Evolutionary conservation across 352 stramenopile species (phyloP).

Genomic region (Pythium phragmiticola): DNA sequence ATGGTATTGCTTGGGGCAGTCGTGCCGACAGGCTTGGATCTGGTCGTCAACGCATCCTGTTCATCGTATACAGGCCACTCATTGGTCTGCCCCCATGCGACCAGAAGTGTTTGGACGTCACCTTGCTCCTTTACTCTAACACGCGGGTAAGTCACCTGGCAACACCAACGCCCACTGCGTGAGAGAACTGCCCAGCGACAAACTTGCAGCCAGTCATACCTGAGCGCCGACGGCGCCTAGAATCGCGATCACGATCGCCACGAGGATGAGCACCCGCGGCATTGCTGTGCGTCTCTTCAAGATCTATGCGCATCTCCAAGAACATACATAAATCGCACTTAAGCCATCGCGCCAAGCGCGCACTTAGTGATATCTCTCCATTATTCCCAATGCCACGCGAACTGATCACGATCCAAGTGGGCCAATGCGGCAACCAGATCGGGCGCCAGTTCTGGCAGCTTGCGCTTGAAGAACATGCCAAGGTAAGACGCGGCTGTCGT

Average conservation of each 20-base stretch:
- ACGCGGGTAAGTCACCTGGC: conserved; percentile 11
- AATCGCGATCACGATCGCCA: not conserved
- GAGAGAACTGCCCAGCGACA: too few relatives aligned
- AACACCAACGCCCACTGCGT: not conserved
- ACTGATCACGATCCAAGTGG: conserved; percentile 90
- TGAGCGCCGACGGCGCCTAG: conserved; percentile 3
- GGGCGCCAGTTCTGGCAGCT: conserved; percentile 91
- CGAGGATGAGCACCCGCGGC: not conserved
- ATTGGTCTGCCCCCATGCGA: not conserved
- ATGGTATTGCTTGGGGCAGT: conserved; percentile 58
- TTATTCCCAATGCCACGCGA: conserved; percentile 69
- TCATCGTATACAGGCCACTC: not conserved
- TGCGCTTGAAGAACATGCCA: conserved; percentile 87
- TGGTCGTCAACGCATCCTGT: conserved; percentile 47
- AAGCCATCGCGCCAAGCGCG: not conserved
- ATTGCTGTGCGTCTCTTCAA: not conserved
- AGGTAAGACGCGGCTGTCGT: conserved; percentile 24
- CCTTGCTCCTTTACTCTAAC: conserved; percentile 8
- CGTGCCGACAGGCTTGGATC: conserved; percentile 48
- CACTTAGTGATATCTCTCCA: not conserved
- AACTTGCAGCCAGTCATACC: not conserved
- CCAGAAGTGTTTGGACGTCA: not conserved
- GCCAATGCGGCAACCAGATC: conserved; percentile 95
- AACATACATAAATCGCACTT: not conserved
- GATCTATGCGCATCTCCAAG: not conserved